These are phyloP conservation scores for Jatropha multifida DNA, from an alignment of 441 rosid species.

Conservation along the genomic window DNA sequence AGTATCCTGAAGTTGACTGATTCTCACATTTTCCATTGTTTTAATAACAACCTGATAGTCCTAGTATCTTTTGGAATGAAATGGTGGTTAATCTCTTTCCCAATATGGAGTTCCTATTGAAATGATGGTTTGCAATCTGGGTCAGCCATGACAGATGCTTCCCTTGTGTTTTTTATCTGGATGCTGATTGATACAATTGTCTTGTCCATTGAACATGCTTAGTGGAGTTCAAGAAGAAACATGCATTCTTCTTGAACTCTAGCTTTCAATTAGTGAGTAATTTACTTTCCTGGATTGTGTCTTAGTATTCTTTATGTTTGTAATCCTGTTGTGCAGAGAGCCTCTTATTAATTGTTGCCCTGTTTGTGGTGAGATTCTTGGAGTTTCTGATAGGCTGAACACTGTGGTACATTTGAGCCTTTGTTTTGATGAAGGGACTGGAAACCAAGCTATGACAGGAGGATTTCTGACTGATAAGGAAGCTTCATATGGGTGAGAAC, in stretches of 20 bases:
- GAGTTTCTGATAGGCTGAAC: constrained; percentile 69
- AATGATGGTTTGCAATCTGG: not conserved
- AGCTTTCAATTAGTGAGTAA: not conserved
- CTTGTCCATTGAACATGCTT: not conserved
- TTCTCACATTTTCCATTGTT: not conserved
- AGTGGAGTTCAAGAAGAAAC: not conserved
- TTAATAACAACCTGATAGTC: not conserved
- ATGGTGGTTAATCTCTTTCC: not conserved
- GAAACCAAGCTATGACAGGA: constrained; percentile 91
- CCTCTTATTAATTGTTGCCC: constrained; percentile 84
- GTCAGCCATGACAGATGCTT: not conserved
- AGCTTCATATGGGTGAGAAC: constrained; percentile 81
- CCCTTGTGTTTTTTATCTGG: not conserved
- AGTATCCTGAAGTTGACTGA: not conserved
- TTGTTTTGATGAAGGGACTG: constrained; percentile 95
- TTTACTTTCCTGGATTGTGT: not conserved
- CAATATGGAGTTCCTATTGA: not conserved
- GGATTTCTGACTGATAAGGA: constrained; percentile 95
- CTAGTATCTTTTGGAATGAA: not conserved
- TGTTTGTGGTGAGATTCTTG: constrained; percentile 80
- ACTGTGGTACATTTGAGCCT: constrained; percentile 84
- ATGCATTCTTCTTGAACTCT: not conserved
- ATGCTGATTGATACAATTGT: constrained; percentile 3
- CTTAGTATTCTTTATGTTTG: not conserved
- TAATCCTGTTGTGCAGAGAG: constrained; percentile 49